Evolutionary conservation across 768 basidiomycete species (phyloP).

Genomic region (Auriscalpium microsporum): DNA sequence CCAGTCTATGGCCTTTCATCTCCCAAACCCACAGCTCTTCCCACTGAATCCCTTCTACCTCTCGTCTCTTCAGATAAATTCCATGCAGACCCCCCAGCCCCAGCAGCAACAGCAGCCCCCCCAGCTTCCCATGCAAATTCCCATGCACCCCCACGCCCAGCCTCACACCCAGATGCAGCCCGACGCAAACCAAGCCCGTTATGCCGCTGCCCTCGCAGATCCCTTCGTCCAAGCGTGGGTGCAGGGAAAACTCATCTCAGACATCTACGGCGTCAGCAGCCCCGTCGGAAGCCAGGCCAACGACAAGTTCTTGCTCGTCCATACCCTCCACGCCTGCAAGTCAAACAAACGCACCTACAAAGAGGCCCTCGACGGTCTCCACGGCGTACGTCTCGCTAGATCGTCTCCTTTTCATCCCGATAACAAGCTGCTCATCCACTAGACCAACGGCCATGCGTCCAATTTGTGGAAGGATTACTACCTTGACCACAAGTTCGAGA

Average conservation of each 20-base stretch:
- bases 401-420: constrained; percentile 1
- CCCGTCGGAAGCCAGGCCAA: constrained; percentile 41
- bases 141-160: neutral
- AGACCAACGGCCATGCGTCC: constrained; percentile 41
- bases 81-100: neutral
- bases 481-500: constrained; percentile 54
- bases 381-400: constrained; percentile 40
- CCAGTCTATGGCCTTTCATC: too few species aligned
- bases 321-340: constrained; percentile 31
- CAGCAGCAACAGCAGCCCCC: neutral
- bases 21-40: too few species aligned
- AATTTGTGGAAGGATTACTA: constrained; percentile 78
- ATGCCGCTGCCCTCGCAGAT: neutral
- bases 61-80: too few species aligned
- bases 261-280: constrained; percentile 28
- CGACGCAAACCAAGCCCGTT: neutral
- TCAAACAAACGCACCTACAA: constrained; percentile 44
- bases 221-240: neutral
- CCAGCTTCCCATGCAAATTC: neutral
- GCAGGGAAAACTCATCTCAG: constrained; percentile 2
- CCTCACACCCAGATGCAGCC: neutral
- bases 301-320: constrained; percentile 54
- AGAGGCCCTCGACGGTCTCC: constrained; percentile 56
- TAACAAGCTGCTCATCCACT: neutral
- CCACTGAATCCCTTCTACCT: too few species aligned